Percentiles rank a stretch among this genome's conserved stretches.
phyloP scores from a whole-genome alignment of 2,329 filamentous ascomycete genomes.

The Bipolaris sorokiniana region DNA sequence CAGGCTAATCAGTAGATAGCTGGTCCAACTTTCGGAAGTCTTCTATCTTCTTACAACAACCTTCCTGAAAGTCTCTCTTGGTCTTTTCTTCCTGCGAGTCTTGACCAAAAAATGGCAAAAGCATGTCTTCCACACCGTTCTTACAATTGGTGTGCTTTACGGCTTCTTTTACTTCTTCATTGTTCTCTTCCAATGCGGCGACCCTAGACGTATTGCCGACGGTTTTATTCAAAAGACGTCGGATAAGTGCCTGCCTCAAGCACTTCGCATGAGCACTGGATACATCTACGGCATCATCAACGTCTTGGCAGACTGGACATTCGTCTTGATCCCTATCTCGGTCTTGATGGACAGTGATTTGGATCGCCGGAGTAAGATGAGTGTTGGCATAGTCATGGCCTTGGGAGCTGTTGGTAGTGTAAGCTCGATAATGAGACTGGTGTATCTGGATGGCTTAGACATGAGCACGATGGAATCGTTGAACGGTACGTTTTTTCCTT shows the following conservation, averaged over 20 bases:
- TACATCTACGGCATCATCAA: constrained; percentile 44
- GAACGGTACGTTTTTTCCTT: constrained; percentile 10
- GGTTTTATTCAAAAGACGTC: constrained; percentile 15
- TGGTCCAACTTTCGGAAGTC: constrained; percentile 51
- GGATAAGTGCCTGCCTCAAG: constrained; percentile 33
- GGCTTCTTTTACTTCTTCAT: constrained; percentile 41
- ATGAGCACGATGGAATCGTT: constrained; percentile 18
- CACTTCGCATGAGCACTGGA: constrained; percentile 32
- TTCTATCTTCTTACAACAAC: constrained; percentile 60
- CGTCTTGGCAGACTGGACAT: constrained; percentile 45
- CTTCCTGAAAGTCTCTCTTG: constrained; percentile 53
- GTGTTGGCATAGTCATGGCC: constrained; percentile 53
- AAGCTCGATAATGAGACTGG: constrained; percentile 41
- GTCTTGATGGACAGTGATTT: constrained; percentile 51
- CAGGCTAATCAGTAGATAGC: constrained; percentile 23
- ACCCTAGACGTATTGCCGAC: constrained; percentile 34
- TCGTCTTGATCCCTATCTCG: constrained; percentile 43
- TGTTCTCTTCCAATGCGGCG: constrained; percentile 40
- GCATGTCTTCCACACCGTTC: constrained; percentile 6
- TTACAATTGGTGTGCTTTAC: constrained; percentile 16
- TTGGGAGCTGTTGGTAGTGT: constrained; percentile 50
- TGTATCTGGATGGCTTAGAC: constrained; percentile 37
- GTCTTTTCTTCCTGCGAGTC: constrained; percentile 46
- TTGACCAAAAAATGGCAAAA: constrained; percentile 43
- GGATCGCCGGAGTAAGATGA: constrained; percentile 54